Base-by-base conservation (phyloP, 2,329 filamentous ascomycete genomes). In the Anisogramma anomala region DNA sequence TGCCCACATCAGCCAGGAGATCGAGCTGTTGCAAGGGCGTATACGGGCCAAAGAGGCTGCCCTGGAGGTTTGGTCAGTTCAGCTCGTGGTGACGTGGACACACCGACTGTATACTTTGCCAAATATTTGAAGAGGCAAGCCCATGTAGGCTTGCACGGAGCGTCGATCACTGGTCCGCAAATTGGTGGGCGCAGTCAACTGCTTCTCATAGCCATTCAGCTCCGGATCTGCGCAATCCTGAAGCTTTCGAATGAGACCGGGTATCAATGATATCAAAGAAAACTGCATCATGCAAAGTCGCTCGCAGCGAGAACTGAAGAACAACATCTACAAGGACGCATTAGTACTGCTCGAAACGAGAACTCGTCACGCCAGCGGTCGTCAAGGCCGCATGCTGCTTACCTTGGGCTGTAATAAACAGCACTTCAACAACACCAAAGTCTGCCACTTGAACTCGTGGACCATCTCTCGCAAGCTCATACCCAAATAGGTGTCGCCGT, bases 261-360 rank as follows among this genome's bases (percentile, higher is more conserved):
- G 91, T 65, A 98, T 93, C 55, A 98, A 70, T 39, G 89, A 95
- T 52, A 98, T 82, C 33, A 98, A 74, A 32, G 89, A 91, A 65
- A 96, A 98, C 61, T 98, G 91, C 64, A 94, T 88, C 84, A 96
- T 94, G 72, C 91, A 98, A 51, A 98, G 67, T 49, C 84, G 76
- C 62, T 98, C 91, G 61, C 91, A 96, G 53, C 87, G 79, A n/a
- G 89, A 87, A 48, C 91, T 88, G 55, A 96, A 98, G 66, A 98
- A 96, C 40, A 98, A 79, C 83, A 96, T 96, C 88, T 94, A 52
- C 0, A 20, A 19, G 13, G 9, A 33, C 4, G 38, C 19, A 14
- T 36, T 40, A 18, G 17, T 33, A 10, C 37, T 33, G 27, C 14
- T 14, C 14, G 2, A 10, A n/a, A 6, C 3, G 7, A 18, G 5